phyloP scores from a whole-genome alignment of 2,329 filamentous ascomycete species.

The Trichoderma polysporum region DNA sequence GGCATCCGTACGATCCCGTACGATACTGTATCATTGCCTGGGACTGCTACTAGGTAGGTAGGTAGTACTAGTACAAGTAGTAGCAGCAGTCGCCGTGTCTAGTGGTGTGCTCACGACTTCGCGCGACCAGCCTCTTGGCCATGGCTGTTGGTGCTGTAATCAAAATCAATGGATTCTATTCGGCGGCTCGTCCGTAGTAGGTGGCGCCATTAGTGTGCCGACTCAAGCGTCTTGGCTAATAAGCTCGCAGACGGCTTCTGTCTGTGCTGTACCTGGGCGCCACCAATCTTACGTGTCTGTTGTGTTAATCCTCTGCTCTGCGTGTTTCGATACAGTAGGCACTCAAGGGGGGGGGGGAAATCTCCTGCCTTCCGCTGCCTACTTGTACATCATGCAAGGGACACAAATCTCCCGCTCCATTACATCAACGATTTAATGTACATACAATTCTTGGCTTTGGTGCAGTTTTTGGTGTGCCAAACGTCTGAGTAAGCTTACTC shows the following conservation, averaged over 20 bases:
- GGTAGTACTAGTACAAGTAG: no score
- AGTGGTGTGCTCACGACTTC: no score
- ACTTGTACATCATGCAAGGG: neutral
- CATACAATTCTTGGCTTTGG: neutral
- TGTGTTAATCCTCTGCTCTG: neutral
- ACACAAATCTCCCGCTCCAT: neutral
- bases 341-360: neutral
- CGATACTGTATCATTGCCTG: no score
- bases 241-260: neutral
- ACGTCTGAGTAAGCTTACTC: conserved; percentile 17
- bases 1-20: neutral
- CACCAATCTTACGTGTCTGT: neutral
- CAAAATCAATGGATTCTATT: neutral
- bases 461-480: neutral
- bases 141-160: neutral
- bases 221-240: neutral
- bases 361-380: neutral
- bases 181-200: neutral
- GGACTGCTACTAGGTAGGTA: no score
- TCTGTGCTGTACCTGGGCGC: neutral
- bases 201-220: conserved; percentile 13
- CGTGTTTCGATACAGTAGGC: neutral
- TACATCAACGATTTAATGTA: neutral
- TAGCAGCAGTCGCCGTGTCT: no score
- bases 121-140: no score